These are phyloP conservation scores for Dalbergia cochinchinensis DNA, from an alignment of 306 rosid genomes.

Conservation along the genomic window DNA sequence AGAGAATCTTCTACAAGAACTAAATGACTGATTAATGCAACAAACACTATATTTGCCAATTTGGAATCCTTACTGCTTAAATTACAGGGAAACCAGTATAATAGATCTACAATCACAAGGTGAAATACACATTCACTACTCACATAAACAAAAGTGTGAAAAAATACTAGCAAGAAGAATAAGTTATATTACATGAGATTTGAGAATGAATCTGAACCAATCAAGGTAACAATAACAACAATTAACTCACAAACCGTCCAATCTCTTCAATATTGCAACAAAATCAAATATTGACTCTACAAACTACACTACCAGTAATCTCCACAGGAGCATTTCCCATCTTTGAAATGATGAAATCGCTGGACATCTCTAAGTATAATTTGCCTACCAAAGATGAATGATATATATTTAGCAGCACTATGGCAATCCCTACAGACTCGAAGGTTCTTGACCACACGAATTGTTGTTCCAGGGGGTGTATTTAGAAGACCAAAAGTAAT, in stretches of 20 bases:
- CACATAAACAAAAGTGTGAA: slow-evolving; percentile 13
- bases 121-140: slow-evolving; percentile 32
- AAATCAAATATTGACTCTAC: slow-evolving; percentile 27
- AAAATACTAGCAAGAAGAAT: not conserved
- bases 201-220: slow-evolving; percentile 21
- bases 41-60: too few relatives aligned
- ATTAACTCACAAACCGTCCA: slow-evolving; percentile 1
- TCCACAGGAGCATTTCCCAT: slow-evolving; percentile 88
- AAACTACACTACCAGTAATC: slow-evolving; percentile 75
- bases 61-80: too few relatives aligned
- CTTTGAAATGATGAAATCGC: slow-evolving; percentile 81
- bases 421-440: slow-evolving; percentile 87
- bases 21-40: too few relatives aligned
- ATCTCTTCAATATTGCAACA: not conserved
- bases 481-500: slow-evolving; percentile 76
- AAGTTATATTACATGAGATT: slow-evolving; percentile 20
- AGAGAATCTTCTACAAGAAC: too few relatives aligned
- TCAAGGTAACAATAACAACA: not conserved
- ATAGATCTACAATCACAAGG: slow-evolving; percentile 11
- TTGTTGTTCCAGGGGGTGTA: slow-evolving; percentile 73
- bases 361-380: slow-evolving; percentile 85
- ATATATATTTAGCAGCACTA: slow-evolving; percentile 75
- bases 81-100: not conserved
- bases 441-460: slow-evolving; percentile 86
- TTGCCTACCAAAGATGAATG: slow-evolving; percentile 70